Evolutionary conservation across 306 rosid species (phyloP).

Genomic region (Cicer yamashitae): DNA sequence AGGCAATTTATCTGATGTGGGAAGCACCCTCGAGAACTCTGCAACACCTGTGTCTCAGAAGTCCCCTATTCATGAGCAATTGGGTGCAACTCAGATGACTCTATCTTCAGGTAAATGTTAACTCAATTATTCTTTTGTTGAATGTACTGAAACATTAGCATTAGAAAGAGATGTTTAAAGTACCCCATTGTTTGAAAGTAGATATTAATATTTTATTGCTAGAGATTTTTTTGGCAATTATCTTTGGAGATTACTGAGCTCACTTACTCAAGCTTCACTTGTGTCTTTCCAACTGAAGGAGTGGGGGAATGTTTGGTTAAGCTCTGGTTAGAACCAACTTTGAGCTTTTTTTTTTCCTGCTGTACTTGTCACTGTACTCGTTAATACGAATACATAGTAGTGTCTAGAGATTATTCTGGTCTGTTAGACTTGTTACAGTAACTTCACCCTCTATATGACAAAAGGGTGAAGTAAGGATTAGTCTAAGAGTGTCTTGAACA

Average conservation of each 20-base stretch:
- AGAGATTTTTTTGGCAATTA: constrained; percentile 23
- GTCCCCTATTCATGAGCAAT: constrained; percentile 57
- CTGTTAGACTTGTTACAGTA: constrained; percentile 8
- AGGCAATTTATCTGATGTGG: constrained; percentile 61
- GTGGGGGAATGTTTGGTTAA: neutral
- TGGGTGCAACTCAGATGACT: constrained; percentile 52
- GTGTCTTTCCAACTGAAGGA: constrained; percentile 1
- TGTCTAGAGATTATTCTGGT: constrained; percentile 6
- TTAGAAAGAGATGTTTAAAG: neutral
- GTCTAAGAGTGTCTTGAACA: constrained; percentile 5
- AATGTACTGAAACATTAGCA: constrained; percentile 26
- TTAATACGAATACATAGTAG: neutral
- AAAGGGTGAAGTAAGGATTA: constrained; percentile 6
- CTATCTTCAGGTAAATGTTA: constrained; percentile 61
- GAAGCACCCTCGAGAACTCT: constrained; percentile 61
- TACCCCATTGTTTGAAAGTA: constrained; percentile 17
- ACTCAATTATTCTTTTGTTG: constrained; percentile 1
- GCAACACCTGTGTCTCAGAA: constrained; percentile 61
- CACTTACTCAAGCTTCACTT: constrained; percentile 28
- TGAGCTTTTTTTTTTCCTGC: neutral
- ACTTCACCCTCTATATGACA: constrained; percentile 13
- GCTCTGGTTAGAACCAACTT: neutral
- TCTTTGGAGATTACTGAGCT: neutral
- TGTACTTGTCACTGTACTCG: neutral
- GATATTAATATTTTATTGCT: constrained; percentile 7